These are phyloP conservation scores for Thuja plicata DNA, from an alignment of 83 land plant species.

Conservation along the genomic window DNA sequence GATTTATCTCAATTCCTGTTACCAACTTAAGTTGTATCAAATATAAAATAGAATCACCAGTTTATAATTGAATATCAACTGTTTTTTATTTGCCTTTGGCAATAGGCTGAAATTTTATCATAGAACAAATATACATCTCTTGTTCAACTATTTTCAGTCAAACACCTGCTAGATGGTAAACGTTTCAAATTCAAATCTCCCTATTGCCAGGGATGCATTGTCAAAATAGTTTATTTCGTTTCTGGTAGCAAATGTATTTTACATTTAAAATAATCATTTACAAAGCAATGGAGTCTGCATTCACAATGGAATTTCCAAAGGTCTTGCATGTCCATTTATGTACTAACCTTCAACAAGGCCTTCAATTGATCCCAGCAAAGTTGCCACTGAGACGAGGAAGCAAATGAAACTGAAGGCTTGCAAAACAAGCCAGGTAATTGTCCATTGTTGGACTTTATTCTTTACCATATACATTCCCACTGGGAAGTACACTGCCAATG, in stretches of 20 bases:
- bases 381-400: constrained; percentile 51
- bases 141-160: too few relatives aligned
- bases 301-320: not conserved
- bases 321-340: not conserved
- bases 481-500: constrained; percentile 46
- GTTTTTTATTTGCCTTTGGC: too few relatives aligned
- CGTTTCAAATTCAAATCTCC: too few relatives aligned
- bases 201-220: not conserved
- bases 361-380: constrained; percentile 63
- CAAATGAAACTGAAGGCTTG: constrained; percentile 57
- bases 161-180: too few relatives aligned
- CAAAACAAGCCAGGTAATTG: constrained; percentile 50
- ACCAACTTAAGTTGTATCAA: too few relatives aligned
- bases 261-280: not conserved
- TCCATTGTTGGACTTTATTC: constrained; percentile 41
- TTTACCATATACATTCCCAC: constrained; percentile 31
- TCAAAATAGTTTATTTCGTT: not conserved
- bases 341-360: constrained; percentile 37
- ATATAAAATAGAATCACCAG: too few relatives aligned
- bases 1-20: too few relatives aligned
- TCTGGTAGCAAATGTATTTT: not conserved
- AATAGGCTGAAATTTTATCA: too few relatives aligned
- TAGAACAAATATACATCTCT: too few relatives aligned
- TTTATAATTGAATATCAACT: too few relatives aligned
- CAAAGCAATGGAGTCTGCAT: not conserved